Percentiles rank a stretch among this genome's conserved stretches.
These are phyloP conservation scores for Colletotrichum cordylinicola DNA, from an alignment of 2,329 filamentous ascomycete genomes.

Conservation along the genomic window DNA sequence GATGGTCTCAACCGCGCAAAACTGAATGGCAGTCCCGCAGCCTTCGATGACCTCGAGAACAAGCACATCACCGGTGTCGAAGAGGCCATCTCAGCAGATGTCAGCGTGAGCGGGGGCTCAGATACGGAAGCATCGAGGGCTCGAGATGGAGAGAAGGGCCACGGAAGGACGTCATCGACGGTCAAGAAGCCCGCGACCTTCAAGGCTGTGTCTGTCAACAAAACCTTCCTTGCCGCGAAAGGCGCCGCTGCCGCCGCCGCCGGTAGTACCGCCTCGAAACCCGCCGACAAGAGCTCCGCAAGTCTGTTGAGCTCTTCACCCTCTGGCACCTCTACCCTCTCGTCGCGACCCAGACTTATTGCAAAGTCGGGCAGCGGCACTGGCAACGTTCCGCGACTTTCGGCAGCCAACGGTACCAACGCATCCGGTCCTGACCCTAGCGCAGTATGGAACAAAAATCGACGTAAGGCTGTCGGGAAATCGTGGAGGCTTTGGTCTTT, in stretches of 20 bases:
- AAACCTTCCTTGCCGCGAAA: slow-evolving; percentile 82
- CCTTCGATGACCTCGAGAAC: slow-evolving; percentile 57
- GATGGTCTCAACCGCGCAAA: slow-evolving; percentile 49
- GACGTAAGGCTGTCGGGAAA: slow-evolving; percentile 60
- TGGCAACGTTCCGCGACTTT: slow-evolving; percentile 52
- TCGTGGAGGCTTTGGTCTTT: neutral
- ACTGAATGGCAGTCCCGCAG: slow-evolving; percentile 55
- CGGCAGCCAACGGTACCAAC: slow-evolving; percentile 62
- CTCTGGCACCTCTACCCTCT: slow-evolving; percentile 50
- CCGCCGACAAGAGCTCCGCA: slow-evolving; percentile 54
- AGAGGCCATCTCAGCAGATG: slow-evolving; percentile 67
- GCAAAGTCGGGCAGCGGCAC: slow-evolving; percentile 73
- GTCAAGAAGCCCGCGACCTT: slow-evolving; percentile 80
- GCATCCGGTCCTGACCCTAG: slow-evolving; percentile 71
- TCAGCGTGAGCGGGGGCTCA: slow-evolving; percentile 75
- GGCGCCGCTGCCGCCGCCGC: slow-evolving; percentile 48
- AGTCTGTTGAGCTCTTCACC: slow-evolving; percentile 50
- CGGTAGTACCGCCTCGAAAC: slow-evolving; percentile 39
- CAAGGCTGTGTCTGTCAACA: slow-evolving; percentile 86
- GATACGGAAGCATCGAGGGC: slow-evolving; percentile 76
- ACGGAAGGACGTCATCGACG: slow-evolving; percentile 62
- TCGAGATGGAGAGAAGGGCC: slow-evolving; percentile 62
- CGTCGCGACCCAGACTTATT: slow-evolving; percentile 73
- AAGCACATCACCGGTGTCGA: slow-evolving; percentile 65
- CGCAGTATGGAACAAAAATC: slow-evolving; percentile 89